Evolutionary conservation across 2,329 filamentous ascomycete genomes (phyloP).

Genomic region (Cadophora luteo-olivacea): DNA sequence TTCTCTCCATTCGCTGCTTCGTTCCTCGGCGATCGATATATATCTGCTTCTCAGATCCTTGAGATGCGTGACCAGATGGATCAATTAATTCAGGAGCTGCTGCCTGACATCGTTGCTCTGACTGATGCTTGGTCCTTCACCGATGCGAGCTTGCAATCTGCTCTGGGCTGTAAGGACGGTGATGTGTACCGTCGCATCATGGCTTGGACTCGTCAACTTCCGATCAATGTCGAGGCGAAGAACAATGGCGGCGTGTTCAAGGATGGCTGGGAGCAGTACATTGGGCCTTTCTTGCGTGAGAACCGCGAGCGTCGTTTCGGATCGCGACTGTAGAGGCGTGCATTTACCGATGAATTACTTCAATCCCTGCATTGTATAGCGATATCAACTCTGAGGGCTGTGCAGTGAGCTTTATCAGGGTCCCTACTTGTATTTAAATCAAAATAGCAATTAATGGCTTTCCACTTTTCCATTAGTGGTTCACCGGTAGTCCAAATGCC

Average conservation of each 20-base stretch:
- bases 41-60: conserved; percentile 33
- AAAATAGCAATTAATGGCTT: too few relatives aligned
- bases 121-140: conserved; percentile 41
- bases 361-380: too few relatives aligned
- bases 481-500: too few relatives aligned
- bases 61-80: conserved; percentile 31
- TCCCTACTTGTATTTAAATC: too few relatives aligned
- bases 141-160: conserved; percentile 36
- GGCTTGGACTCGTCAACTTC: conserved; percentile 30
- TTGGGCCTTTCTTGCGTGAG: conserved; percentile 17
- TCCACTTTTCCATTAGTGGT: too few relatives aligned
- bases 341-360: too few relatives aligned
- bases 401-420: too few relatives aligned
- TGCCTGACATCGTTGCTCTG: conserved; percentile 38
- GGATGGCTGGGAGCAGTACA: conserved; percentile 20
- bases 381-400: too few relatives aligned
- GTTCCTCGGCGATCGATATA: conserved; percentile 39
- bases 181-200: conserved; percentile 36
- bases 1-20: conserved; percentile 33
- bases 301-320: background rate
- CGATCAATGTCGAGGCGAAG: conserved; percentile 25
- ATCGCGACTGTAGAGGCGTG: background rate
- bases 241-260: conserved; percentile 23
- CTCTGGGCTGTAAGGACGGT: conserved; percentile 35
- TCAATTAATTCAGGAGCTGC: conserved; percentile 30